Evolutionary conservation across 108 stramenopile genomes (phyloP).

Genomic region (Nitzschia palea): DNA sequence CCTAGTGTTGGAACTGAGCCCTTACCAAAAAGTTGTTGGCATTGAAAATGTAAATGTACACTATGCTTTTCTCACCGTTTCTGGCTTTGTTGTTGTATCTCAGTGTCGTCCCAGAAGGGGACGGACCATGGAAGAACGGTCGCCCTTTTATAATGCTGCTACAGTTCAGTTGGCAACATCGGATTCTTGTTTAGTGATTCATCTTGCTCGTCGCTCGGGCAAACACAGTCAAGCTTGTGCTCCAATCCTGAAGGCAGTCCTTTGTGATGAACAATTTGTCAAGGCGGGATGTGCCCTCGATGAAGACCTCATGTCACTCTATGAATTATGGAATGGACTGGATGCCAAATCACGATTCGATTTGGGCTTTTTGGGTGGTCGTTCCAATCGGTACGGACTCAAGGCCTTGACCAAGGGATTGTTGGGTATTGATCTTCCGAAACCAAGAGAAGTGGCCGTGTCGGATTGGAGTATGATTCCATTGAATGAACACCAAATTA

Average conservation of each 20-base stretch:
- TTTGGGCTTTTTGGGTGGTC: slow-evolving; percentile 41
- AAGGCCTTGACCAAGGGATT: slow-evolving; percentile 39
- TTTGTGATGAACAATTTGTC: slow-evolving; percentile 50
- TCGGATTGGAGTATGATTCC: slow-evolving; percentile 62
- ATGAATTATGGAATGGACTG: slow-evolving; percentile 44
- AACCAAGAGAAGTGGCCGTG: slow-evolving; percentile 45
- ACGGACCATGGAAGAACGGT: neutral
- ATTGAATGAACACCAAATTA: slow-evolving; percentile 55
- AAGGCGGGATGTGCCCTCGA: slow-evolving; percentile 66
- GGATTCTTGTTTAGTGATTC: slow-evolving; percentile 58
- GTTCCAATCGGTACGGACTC: slow-evolving; percentile 36
- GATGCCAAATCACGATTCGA: slow-evolving; percentile 58
- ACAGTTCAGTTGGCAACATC: slow-evolving; percentile 66
- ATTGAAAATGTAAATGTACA: neutral
- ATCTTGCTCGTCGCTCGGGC: slow-evolving; percentile 32
- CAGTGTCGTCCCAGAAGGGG: neutral
- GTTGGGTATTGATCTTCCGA: slow-evolving; percentile 57
- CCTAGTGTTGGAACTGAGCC: slow-evolving; percentile 9
- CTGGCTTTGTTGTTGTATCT: too few relatives aligned
- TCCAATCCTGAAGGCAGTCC: slow-evolving; percentile 36
- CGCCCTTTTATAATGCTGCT: slow-evolving; percentile 51
- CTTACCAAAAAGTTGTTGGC: neutral
- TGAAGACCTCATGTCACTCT: slow-evolving; percentile 50
- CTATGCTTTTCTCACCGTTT: neutral
- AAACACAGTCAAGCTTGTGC: slow-evolving; percentile 33